Conservation (phyloP, 805 yeast species). For the Candida tammaniensis region DNA sequence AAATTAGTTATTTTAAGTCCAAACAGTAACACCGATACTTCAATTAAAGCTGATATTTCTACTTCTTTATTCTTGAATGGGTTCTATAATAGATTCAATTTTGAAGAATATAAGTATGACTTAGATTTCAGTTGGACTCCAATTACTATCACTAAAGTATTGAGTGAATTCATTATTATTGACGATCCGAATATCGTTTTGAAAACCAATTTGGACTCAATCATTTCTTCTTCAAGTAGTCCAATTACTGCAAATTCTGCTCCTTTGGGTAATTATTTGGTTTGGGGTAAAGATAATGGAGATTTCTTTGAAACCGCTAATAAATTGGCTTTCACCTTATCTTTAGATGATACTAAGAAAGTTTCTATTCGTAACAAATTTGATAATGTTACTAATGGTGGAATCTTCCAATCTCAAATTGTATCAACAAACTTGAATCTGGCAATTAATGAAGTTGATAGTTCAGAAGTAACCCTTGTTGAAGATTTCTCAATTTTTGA, state of each 20-base stretch:
- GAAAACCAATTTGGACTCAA: slow-evolving; percentile 7
- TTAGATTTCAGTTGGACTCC: slow-evolving; percentile 57
- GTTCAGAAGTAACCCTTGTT: slow-evolving; percentile 64
- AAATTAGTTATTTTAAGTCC: slow-evolving; percentile 57
- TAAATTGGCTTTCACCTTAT: slow-evolving; percentile 64
- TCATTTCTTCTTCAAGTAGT: slow-evolving; percentile 14
- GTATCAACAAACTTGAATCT: slow-evolving; percentile 21
- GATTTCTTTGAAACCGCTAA: slow-evolving; percentile 54
- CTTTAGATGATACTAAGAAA: slow-evolving; percentile 54
- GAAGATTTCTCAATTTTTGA: slow-evolving; percentile 56
- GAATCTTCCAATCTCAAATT: slow-evolving; percentile 69
- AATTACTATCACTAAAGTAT: slow-evolving; percentile 47
- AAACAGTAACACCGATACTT: slow-evolving; percentile 28
- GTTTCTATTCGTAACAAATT: slow-evolving; percentile 61
- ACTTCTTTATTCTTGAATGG: slow-evolving; percentile 63
- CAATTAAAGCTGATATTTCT: slow-evolving; percentile 67
- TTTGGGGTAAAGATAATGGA: slow-evolving; percentile 71
- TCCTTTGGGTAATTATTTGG: slow-evolving; percentile 45
- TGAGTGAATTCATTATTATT: slow-evolving; percentile 38
- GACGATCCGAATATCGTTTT: slow-evolving; percentile 28
- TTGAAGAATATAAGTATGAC: slow-evolving; percentile 53
- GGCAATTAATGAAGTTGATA: slow-evolving; percentile 37
- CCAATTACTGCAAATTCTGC: slow-evolving; percentile 37
- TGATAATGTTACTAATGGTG: slow-evolving; percentile 73
- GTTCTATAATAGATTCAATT: slow-evolving; percentile 31